Conservation (phyloP, 139 green algal genomes). For the Astrephomene gubernaculifera region DNA sequence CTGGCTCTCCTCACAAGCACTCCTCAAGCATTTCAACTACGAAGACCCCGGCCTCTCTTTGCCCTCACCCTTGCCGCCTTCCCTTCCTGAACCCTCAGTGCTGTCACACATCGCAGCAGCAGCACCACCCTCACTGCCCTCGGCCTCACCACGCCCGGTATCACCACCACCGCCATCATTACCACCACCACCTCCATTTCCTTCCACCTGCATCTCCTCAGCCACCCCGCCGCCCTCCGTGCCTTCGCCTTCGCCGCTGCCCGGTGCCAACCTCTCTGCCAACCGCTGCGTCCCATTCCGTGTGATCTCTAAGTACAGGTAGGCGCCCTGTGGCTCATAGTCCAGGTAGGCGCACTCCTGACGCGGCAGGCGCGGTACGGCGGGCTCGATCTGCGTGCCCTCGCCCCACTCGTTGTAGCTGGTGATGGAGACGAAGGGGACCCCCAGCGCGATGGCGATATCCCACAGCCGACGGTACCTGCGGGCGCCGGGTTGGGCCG, state of each 20-base stretch:
- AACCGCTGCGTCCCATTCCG: neutral
- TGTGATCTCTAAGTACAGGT: constrained; percentile 47
- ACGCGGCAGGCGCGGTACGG: neutral
- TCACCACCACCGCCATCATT: neutral
- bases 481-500: too few relatives aligned
- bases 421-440: constrained; percentile 57
- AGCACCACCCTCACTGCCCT: neutral
- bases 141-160: neutral
- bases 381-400: constrained; percentile 58
- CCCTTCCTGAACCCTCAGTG: too few relatives aligned
- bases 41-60: too few relatives aligned
- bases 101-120: neutral
- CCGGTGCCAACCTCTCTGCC: too few relatives aligned
- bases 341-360: constrained; percentile 34
- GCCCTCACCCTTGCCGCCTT: too few relatives aligned
- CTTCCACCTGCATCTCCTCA: neutral
- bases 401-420: constrained; percentile 68
- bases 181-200: neutral
- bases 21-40: too few relatives aligned
- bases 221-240: neutral
- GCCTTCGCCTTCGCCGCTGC: neutral
- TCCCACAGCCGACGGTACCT: constrained; percentile 54
- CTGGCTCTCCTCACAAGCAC: too few relatives aligned
- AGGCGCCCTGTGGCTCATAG: constrained; percentile 35
- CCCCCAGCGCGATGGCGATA: neutral